Conservation (phyloP, 352 stramenopile species). For the Globisporangium rhizosaccharum region DNA sequence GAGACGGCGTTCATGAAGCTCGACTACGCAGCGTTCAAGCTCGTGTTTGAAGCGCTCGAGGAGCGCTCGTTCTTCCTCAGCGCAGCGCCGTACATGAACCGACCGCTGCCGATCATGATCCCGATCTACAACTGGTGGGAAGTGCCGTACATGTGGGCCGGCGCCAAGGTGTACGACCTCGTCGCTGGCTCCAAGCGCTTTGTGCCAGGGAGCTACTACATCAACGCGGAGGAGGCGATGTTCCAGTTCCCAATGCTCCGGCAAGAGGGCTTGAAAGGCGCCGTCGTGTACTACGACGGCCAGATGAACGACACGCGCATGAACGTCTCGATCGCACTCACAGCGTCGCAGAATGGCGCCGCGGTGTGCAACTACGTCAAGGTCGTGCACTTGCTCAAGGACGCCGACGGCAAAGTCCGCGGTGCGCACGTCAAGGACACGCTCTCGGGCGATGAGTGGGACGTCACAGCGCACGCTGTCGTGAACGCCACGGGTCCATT, state of each 20-base stretch:
- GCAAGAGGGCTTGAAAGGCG: conserved; percentile 88
- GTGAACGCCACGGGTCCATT: conserved; percentile 96
- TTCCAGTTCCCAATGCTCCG: conserved; percentile 95
- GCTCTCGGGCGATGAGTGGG: conserved; percentile 86
- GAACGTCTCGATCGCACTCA: conserved; percentile 92
- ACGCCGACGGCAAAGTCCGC: conserved; percentile 76
- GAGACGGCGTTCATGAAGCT: conserved; percentile 93
- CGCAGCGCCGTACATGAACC: conserved; percentile 93
- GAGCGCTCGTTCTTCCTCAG: conserved; percentile 91
- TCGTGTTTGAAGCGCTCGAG: conserved; percentile 91
- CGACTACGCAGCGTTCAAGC: conserved; percentile 85
- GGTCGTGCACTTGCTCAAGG: conserved; percentile 82
- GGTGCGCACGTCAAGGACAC: conserved; percentile 88
- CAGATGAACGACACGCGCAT: conserved; percentile 96
- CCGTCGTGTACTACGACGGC: conserved; percentile 88
- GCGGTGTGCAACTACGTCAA: conserved; percentile 91
- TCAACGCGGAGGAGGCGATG: conserved; percentile 87
- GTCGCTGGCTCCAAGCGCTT: conserved; percentile 86
- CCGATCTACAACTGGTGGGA: conserved; percentile 95
- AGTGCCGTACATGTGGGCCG: conserved; percentile 92
- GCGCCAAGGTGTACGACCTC: conserved; percentile 91
- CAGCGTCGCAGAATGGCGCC: conserved; percentile 91
- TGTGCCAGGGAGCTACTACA: conserved; percentile 88
- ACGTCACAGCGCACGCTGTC: conserved; percentile 86
- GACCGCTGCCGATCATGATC: conserved; percentile 94